A percentile compares a stretch with the other conserved stretches of the same genome.
phyloP scores from a whole-genome alignment of 225 moss, liverwort and hornwort genomes.

The Polytrichum formosum region DNA sequence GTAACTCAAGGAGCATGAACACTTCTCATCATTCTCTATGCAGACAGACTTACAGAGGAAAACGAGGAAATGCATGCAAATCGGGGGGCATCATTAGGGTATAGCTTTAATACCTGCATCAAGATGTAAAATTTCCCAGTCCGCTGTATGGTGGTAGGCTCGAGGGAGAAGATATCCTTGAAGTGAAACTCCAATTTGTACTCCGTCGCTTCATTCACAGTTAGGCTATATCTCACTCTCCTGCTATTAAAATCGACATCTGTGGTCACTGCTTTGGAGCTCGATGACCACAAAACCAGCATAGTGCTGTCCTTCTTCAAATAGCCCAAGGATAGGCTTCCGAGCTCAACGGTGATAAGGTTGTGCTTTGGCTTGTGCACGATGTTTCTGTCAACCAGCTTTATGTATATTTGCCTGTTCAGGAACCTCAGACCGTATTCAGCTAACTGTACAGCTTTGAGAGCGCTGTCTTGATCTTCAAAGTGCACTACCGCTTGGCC shows the following conservation, averaged over 20 bases:
- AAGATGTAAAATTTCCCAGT: slow-evolving; percentile 41
- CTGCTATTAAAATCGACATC: slow-evolving; percentile 43
- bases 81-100: no score
- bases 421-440: slow-evolving; percentile 10
- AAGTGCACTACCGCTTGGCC: slow-evolving; percentile 37
- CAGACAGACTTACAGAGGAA: no score
- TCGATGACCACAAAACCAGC: slow-evolving; percentile 39
- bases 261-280: slow-evolving; percentile 13
- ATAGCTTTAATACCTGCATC: slow-evolving; percentile 47
- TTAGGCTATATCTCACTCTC: slow-evolving; percentile 32
- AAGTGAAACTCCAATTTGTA: slow-evolving; percentile 77
- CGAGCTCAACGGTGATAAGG: slow-evolving; percentile 26
- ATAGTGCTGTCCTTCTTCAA: slow-evolving; percentile 25
- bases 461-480: slow-evolving; percentile 40
- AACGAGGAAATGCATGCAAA: no score
- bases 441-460: slow-evolving; percentile 25
- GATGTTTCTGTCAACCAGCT: slow-evolving; percentile 19
- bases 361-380: slow-evolving; percentile 40
- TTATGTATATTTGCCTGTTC: slow-evolving; percentile 15
- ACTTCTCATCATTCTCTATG: no score
- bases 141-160: slow-evolving; percentile 23
- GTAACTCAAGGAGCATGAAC: no score
- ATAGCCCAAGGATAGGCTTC: slow-evolving; percentile 29
- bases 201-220: slow-evolving; percentile 28
- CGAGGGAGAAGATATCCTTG: slow-evolving; percentile 40